Evolutionary conservation across 805 yeast species (phyloP), one percentile per base, ranked within the genome.

Genomic region (Candida xyloterini): DNA sequence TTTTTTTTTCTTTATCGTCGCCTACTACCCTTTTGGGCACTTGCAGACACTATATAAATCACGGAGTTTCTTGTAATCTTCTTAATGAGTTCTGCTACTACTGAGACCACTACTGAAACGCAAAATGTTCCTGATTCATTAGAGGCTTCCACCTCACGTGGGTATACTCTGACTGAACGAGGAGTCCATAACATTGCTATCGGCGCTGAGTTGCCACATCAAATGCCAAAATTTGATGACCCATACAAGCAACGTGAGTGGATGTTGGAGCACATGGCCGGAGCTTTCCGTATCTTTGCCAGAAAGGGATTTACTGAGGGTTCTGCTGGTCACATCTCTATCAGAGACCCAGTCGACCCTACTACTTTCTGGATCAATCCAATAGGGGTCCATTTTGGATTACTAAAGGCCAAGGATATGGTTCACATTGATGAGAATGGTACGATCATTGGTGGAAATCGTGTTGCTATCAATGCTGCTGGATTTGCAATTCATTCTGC

Each of bases 291-390:
- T 46, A 74, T 83, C 1, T 84, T 87, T 59, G 89, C 86, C n/a
- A 72, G 95, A 55, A 77, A 75, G 50, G 87, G 86, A 13, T 86
- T 66, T 61, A 69, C 79, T 13, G 88, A 84, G 59, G 95, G 95
- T 11, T 61, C 78, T 15, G 88, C 95, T 0, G 96, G 96, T 15
- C 96, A 87, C 58, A 86, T 87, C 42, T 82, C 93, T 7, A 73
- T 87, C 10, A 73, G 93, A 51, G 96, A 87, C 55, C 95, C 96
- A 3, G 78, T 84, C 30, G 78, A 81, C 47, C 83, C 83, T n/a
- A 59, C 69, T 32, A 84, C 91, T 3, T 87, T 87, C 60, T 87
- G 95, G 95, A 84, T 87, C 59, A 87, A 87, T 63, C 95, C 96
- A 4, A 66, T 87, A 47, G 91, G 84, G n/a, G 73, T 71, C 49